These are phyloP conservation scores for Gardenia jasminoides DNA, from an alignment of 257 asterid species.

Conservation along the genomic window DNA sequence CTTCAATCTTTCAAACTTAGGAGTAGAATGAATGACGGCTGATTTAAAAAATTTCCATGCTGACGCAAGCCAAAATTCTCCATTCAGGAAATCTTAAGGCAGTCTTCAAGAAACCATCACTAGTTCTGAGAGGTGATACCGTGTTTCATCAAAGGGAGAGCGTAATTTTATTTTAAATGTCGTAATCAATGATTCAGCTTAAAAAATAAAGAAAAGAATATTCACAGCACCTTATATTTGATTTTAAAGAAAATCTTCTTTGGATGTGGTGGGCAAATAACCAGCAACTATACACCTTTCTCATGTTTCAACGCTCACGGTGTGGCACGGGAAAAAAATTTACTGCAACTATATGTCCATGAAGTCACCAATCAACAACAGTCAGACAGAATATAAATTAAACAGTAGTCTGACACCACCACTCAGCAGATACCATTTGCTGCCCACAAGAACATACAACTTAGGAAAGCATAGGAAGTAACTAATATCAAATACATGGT, in stretches of 20 bases:
- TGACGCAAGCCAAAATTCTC: background rate
- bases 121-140: background rate
- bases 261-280: background rate
- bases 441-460: background rate
- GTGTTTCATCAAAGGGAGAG: background rate
- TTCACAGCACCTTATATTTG: background rate
- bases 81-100: background rate
- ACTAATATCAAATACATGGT: background rate
- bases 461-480: conserved; percentile 1
- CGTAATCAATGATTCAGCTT: background rate
- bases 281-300: background rate
- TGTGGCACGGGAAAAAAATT: background rate
- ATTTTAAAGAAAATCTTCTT: background rate
- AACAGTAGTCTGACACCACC: background rate
- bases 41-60: too few relatives aligned
- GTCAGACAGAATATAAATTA: background rate
- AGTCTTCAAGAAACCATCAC: background rate
- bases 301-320: background rate
- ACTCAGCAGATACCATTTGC: background rate
- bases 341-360: background rate
- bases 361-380: background rate
- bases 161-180: background rate
- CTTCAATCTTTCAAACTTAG: too few relatives aligned
- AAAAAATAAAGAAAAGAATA: background rate
- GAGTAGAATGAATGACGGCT: too few relatives aligned